A percentile compares a stretch with the other conserved stretches of the same genome.
Evolutionary conservation across 2,329 filamentous ascomycete species (phyloP).

Genomic region (Trichophyton verrucosum): DNA sequence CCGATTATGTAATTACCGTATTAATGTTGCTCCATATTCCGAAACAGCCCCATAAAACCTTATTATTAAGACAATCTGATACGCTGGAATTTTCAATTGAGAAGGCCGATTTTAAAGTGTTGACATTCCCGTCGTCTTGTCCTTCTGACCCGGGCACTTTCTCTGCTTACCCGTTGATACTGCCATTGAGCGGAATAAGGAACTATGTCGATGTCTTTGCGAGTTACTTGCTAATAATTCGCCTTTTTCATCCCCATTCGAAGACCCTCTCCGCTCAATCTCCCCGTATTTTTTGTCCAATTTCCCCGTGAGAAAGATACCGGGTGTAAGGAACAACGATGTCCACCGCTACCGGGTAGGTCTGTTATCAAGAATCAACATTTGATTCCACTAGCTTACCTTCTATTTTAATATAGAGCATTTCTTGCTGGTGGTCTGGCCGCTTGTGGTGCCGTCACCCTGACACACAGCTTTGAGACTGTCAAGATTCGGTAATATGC

Average conservation of each 20-base stretch:
- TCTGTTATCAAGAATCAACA: background rate
- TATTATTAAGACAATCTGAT: background rate
- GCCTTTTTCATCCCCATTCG: background rate
- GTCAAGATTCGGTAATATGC: constrained; percentile 87
- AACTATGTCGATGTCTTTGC: background rate
- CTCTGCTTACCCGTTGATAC: background rate
- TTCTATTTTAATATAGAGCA: constrained; percentile 41
- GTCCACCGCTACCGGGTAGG: constrained; percentile 44
- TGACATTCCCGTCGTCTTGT: background rate
- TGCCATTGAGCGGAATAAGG: background rate
- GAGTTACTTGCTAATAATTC: background rate
- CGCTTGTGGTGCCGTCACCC: constrained; percentile 91
- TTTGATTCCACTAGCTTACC: background rate
- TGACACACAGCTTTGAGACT: constrained; percentile 95
- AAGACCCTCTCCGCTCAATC: background rate
- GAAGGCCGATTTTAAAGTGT: background rate
- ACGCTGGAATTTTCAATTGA: background rate
- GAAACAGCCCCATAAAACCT: background rate
- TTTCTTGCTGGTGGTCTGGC: constrained; percentile 95
- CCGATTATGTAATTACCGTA: background rate
- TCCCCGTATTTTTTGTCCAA: background rate
- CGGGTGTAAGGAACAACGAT: constrained; percentile 35
- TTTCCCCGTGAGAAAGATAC: background rate
- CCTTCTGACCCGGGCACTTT: background rate
- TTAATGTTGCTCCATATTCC: background rate